Evolutionary conservation across 805 yeast genomes (phyloP).

Genomic region (Wickerhamomyces ciferrii): DNA sequence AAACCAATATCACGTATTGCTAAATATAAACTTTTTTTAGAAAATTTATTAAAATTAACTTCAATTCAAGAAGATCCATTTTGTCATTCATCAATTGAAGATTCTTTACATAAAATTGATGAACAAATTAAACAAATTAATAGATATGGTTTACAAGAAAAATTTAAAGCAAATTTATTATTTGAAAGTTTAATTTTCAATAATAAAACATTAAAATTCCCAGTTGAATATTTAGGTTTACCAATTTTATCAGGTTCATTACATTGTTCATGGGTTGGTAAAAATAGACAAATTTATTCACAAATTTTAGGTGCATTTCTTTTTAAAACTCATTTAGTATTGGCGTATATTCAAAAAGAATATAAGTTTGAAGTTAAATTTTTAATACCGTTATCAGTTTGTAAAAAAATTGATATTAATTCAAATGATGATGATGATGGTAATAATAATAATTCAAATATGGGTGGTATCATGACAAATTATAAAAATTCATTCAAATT

Average conservation of each 20-base stretch:
- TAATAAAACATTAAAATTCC: slow-evolving; percentile 18
- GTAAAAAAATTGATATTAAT: no score
- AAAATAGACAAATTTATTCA: slow-evolving; percentile 4
- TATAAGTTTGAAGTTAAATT: slow-evolving; percentile 32
- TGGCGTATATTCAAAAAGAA: slow-evolving; percentile 24
- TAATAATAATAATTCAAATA: slow-evolving; percentile 22
- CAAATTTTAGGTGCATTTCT: slow-evolving; percentile 32
- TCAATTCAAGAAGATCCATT: slow-evolving; percentile 13
- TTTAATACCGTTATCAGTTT: slow-evolving; percentile 41
- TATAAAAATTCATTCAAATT: slow-evolving; percentile 35
- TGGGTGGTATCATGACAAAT: slow-evolving; percentile 26
- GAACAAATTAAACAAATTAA: slow-evolving; percentile 24
- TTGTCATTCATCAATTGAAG: slow-evolving; percentile 10
- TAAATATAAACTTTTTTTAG: slow-evolving; percentile 47
- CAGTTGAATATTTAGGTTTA: slow-evolving; percentile 42
- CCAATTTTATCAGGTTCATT: slow-evolving; percentile 39
- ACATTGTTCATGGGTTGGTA: slow-evolving; percentile 32
- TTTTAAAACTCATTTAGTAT: slow-evolving; percentile 46
- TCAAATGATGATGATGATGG: no score
- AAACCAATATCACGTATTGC: slow-evolving; percentile 46
- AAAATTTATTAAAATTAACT: slow-evolving; percentile 29
- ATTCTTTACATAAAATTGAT: slow-evolving; percentile 13
- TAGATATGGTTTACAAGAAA: slow-evolving; percentile 22
- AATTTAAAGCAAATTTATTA: slow-evolving; percentile 9
- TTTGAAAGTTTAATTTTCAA: slow-evolving; percentile 12